Base-by-base conservation (phyloP, 345 rosid species). In the Iberis pinnata region DNA sequence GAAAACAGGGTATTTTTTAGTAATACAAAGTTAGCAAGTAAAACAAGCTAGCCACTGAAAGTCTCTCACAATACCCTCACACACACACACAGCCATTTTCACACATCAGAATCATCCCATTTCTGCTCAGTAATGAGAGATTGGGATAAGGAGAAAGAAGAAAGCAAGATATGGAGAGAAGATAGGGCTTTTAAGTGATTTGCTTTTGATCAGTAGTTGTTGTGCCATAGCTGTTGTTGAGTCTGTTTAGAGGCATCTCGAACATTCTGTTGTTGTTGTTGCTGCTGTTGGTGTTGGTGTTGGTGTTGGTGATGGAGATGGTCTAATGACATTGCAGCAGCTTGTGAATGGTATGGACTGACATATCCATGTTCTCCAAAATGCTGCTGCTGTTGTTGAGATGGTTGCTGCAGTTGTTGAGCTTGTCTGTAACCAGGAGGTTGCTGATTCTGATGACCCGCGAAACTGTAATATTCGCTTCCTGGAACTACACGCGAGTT, bases 391-490 rank as follows among this genome's bases (percentile, higher is more conserved):
- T 80, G 95, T 49, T 80, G 95, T n/a, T 48, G 58, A 27, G 40
- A 18, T 4, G 29, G 26, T 9, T 54, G 68, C 18, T 39, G 58
- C 14, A 40, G 24, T 40, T 49, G 67, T 44, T 43, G 60, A 9
- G 71, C 82, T 77, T 89, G 97, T 20, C 92, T 75, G 47, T 73
- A 79, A 19, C 76, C 85, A 11, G 64, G 78, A 32, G 83, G 82
- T 60, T 83, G 95, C 70, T 89, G 97, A 67, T 74, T 83, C 70
- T 89, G 97, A 53, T 83, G 95, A 49, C 94, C 82, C 58, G 81
- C 94, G 70, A 81, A 89, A 77, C 79, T 75, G 80, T 83, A 86
- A 73, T 81, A 83, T 57, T 79, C 78, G 76, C 68, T 83, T 13
- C 69, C 78, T 2, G 84, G 86, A 58, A 75, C 76, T 9, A 78